A percentile compares a stretch with the other conserved stretches of the same genome.
Evolutionary conservation across 805 yeast genomes (phyloP).

Genomic region (Candida ulmi): DNA sequence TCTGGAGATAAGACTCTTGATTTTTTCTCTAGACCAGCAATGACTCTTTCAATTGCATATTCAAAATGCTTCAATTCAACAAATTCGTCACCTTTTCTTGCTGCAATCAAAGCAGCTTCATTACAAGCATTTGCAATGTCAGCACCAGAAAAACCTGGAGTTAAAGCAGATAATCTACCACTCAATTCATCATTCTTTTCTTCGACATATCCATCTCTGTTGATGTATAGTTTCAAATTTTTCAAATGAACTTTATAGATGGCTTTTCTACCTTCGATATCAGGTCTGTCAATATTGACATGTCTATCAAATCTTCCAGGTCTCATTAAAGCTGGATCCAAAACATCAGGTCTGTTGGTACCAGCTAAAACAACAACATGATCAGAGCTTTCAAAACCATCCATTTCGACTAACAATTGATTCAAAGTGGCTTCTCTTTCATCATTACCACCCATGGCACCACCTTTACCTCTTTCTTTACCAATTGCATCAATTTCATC

Average conservation of each 20-base stretch:
- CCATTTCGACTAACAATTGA: slow-evolving; percentile 93
- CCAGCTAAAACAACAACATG: slow-evolving; percentile 94
- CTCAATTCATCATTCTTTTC: slow-evolving; percentile 54
- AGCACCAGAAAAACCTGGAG: slow-evolving; percentile 96
- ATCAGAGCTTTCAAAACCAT: slow-evolving; percentile 83
- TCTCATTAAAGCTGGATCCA: slow-evolving; percentile 85
- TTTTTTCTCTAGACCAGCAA: slow-evolving; percentile 90
- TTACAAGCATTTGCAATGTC: slow-evolving; percentile 93
- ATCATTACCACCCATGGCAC: slow-evolving; percentile 78
- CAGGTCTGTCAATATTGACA: slow-evolving; percentile 80
- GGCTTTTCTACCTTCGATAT: slow-evolving; percentile 81
- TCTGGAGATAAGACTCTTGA: slow-evolving; percentile 72
- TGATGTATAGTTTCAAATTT: slow-evolving; percentile 44
- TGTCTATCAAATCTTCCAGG: slow-evolving; percentile 96
- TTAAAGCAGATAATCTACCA: slow-evolving; percentile 83
- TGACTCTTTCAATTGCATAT: slow-evolving; percentile 88
- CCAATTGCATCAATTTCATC: slow-evolving; percentile 98
- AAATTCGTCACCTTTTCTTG: slow-evolving; percentile 58
- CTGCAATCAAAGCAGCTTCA: slow-evolving; percentile 92
- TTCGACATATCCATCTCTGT: slow-evolving; percentile 33
- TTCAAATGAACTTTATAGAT: slow-evolving; percentile 77
- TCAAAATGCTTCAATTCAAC: slow-evolving; percentile 77
- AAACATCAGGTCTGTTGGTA: slow-evolving; percentile 87
- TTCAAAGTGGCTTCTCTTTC: slow-evolving; percentile 92
- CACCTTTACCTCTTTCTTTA: slow-evolving; percentile 69